These are phyloP conservation scores for Gymnopilus dilepis DNA, from an alignment of 768 basidiomycete species.

Conservation along the genomic window DNA sequence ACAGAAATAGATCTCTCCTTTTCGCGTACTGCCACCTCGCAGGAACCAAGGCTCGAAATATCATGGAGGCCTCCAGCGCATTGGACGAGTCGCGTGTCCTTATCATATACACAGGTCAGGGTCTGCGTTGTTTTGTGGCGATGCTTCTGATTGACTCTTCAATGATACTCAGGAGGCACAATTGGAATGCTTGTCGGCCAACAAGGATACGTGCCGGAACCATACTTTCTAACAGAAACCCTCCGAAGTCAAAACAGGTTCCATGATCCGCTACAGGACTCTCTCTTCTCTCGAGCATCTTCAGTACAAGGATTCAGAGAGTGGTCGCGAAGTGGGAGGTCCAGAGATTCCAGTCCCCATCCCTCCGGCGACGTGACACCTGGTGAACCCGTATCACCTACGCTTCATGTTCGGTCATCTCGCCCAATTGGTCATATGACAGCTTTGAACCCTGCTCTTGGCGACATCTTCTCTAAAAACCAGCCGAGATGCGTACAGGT, in stretches of 20 bases:
- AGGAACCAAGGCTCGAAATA: not conserved
- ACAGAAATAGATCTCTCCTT: slow-evolving; percentile 1
- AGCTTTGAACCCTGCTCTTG: slow-evolving; percentile 38
- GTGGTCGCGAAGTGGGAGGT: slow-evolving; percentile 63
- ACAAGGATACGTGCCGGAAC: slow-evolving; percentile 84
- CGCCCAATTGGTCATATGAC: slow-evolving; percentile 62
- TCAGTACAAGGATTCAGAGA: slow-evolving; percentile 81
- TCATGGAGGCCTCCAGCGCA: slow-evolving; percentile 55
- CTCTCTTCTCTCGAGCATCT: slow-evolving; percentile 79
- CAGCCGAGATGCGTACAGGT: slow-evolving; percentile 53
- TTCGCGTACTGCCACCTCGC: not conserved
- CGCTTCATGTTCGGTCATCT: slow-evolving; percentile 68
- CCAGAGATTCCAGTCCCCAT: slow-evolving; percentile 54
- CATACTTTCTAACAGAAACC: slow-evolving; percentile 85
- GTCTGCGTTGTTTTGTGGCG: slow-evolving; percentile 1
- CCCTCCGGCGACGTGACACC: slow-evolving; percentile 43
- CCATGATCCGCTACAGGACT: slow-evolving; percentile 89
- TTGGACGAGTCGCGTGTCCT: slow-evolving; percentile 82
- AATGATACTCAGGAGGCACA: slow-evolving; percentile 61
- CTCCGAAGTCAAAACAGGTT: slow-evolving; percentile 85
- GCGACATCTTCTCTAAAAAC: slow-evolving; percentile 23
- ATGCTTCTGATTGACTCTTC: slow-evolving; percentile 3
- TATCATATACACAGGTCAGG: slow-evolving; percentile 78
- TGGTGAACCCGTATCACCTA: slow-evolving; percentile 30
- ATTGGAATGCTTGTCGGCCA: slow-evolving; percentile 86